Evolutionary conservation across 2,329 filamentous ascomycete genomes (phyloP), one percentile per base, ranked within the genome.

Genomic region (Simplicillium aogashimaense): DNA sequence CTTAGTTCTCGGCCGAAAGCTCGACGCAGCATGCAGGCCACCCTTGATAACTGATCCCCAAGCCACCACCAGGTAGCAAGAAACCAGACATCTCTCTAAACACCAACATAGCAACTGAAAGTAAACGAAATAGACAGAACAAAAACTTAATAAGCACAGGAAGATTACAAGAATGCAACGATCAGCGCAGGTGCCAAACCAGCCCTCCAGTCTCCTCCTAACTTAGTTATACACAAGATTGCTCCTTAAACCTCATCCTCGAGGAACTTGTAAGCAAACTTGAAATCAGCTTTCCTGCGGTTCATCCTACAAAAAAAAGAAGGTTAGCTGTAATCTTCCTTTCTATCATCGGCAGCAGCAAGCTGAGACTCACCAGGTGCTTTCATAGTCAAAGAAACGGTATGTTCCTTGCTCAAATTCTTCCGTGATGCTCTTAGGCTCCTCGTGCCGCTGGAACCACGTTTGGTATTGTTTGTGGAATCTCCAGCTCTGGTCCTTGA

Each of bases 391-490:
- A 63, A 98, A 98, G 71, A 98, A 98, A 38, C 92, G 82, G 69
- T 98, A 98, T 17, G 92, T 98, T 47, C 92, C 92, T 65, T 98
- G 92, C 66, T 98, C 92, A 57, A 87, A 97, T 65, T 98, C 92
- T 63, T 98, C 92, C 0, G 92, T 97, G 56, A 98, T 98, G 52
- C 81, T 89, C 71, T 98, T 98, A 14, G 92, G 92, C 67, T 98
- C 92, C 58, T 98, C 92, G 51, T 98, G 92, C 38, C 92, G 77
- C 63, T 98, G 92, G 57, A 98, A 98, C 92, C 92, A 98, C 1
- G 92, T 98, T 63, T 95, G 92, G 58, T 98, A 98, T 62, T 97
- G 92, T 70, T 98, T 98, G 67, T 98, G 92, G 61, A 98, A 98
- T 42, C 92, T 78, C 92, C 92, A 98, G 63, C 89, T 95, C 63